Base-by-base conservation (phyloP, 202 grass and related monocot species). In the Cymbopogon flexuosus region DNA sequence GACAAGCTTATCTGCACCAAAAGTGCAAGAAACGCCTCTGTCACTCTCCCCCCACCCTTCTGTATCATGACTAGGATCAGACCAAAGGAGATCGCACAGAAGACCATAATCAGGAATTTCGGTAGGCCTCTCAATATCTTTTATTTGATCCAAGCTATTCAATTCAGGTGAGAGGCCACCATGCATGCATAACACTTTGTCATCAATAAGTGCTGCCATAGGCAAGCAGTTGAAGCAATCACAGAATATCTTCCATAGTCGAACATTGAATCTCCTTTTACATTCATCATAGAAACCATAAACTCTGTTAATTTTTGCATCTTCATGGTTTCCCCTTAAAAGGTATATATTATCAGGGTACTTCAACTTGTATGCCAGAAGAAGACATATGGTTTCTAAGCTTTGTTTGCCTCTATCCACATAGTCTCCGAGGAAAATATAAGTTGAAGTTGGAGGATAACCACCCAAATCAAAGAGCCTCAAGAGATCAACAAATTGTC, bases 221-320 rank as follows among this genome's bases (percentile, higher is more conserved):
- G 93, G 93, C 75, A 97, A 85, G 82, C 93, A 97, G 67, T 97
- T 93, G 84, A 97, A 97, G 82, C 93, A 97, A 80, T 97, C 93
- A 76, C 84, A 93, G 56, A 97, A 97, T 84, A 87, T 97, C 84
- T 89, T 97, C 93, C 93, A 97, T 1, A 97, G 56, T 18, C 93
- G 90, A 75, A 93, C 86, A 84, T 97, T 97, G 66, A 97, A 97
- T 43, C 93, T 84, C 78, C 93, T 93, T 43, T 97, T 97, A 46
- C 93, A 97, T 82, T 97, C 93, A 81, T 97, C 93, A 76, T 97
- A 97, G 79, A 97, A 97, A 78, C 93, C 93, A 13, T 97, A 97
- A 57, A 93, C 91, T 76, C 91, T 86, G 43, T 97, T 97, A 73
- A 97, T 93, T 68, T 93, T 97, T 10, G 93, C 93, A 89, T 93